Base-by-base conservation (phyloP, 208 protist species). In the Crithidia mellificae region DNA sequence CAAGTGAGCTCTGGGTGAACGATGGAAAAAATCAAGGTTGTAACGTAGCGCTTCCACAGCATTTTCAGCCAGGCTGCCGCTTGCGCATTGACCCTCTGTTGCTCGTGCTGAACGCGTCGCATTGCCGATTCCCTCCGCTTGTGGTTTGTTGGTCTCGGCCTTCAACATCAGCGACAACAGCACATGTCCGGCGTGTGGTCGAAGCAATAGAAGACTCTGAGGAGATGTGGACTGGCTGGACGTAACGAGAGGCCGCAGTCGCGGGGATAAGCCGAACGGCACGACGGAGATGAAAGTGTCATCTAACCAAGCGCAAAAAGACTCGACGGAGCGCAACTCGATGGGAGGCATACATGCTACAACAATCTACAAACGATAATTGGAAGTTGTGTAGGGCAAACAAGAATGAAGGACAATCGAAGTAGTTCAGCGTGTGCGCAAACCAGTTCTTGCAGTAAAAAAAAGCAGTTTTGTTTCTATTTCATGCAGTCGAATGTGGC, bases 251-350 rank as follows among this genome's bases (percentile, higher is more conserved):
- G 49, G 63, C 12, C 69, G 25, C 44, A 75, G 46, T 1, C 62
- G 69, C 6, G 59, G 46, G 14, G 62, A 75, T 5, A 75, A 55
- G n/a, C 69, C 69, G 29, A 75, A 58, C 0, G 69, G 69, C 1
- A 62, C 43, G 30, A 55, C 22, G 0, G 54, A 2, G 17, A 68
- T 6, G n/a, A 75, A 47, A 32, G 30, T 34, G 29, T 64, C 49
- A 30, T 68, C n/a, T 20, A 75, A 20, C 69, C 69, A 75, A 20
- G 52, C 47, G 24, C 41, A 51, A 46, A 75, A 75, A 24, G 39
- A 30, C 34, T 55, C 15, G 34, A 63, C 19, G 5, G 59, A 68
- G 34, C 50, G 32, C 11, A 75, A 19, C 15, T 63, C 54, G 15
- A 63, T 20, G 17, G 32, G 39, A 19, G 65, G 55, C 67, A 65